Evolutionary conservation across 2,329 filamentous ascomycete species (phyloP), one percentile per base, ranked within the genome.

Genomic region (Penicillium sp.): DNA sequence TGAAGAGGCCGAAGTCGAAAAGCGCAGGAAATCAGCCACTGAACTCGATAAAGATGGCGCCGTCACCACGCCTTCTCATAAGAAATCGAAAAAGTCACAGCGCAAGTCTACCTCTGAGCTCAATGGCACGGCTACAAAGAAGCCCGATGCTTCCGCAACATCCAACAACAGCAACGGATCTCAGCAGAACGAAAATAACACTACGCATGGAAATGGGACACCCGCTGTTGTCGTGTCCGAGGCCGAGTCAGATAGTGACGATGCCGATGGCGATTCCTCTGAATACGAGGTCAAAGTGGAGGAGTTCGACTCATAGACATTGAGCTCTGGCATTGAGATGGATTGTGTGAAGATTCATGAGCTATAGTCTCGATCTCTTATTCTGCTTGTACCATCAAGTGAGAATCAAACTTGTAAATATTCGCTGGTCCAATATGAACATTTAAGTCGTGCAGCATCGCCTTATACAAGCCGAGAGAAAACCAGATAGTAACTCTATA

Each of bases 401-500:
- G n/a, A n/a, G n/a, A n/a, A n/a, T n/a, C n/a, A n/a, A n/a, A n/a
- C n/a, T n/a, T n/a, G n/a, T n/a, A n/a, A n/a, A n/a, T n/a, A n/a
- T n/a, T n/a, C n/a, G n/a, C 18, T 22, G 18, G 5, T 5, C 5
- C 18, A 22, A 5, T 22, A 22, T 22, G 18, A 22, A 22, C 18
- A 22, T 22, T n/a, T n/a, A n/a, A n/a, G n/a, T n/a, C n/a, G n/a
- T n/a, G n/a, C n/a, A n/a, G 18, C 18, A 22, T 22, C 9, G 18
- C 18, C 18, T 22, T 22, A 9, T 5, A 9, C 18, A 9, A 22
- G 9, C n/a, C 18, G 18, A 22, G 18, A 22, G 9, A 22, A 5
- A 9, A 9, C 18, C 5, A 9, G 18, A 3, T 17, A 35, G 23
- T 2, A 32, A 13, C 20, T 47, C 50, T 60, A 61, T 44, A 62